A percentile compares a stretch with the other conserved stretches of the same genome.
Conservation (phyloP, 148 eudicot genomes). For the Amaranthus cruentus region DNA sequence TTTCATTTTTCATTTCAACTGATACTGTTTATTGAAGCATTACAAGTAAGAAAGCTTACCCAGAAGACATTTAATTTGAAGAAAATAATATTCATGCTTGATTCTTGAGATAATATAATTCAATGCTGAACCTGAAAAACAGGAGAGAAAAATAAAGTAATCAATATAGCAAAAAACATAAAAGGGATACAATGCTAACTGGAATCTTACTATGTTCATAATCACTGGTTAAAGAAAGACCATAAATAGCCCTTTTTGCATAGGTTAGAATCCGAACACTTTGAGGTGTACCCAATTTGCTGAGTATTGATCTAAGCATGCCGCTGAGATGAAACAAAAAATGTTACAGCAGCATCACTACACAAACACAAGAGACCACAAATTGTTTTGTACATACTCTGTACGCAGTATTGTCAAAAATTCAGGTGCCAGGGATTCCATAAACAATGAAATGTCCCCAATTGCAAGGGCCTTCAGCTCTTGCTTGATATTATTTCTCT, state of each 20-base stretch:
- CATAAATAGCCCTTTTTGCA: slow-evolving; percentile 66
- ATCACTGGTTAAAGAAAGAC: slow-evolving; percentile 43
- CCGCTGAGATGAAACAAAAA: slow-evolving; percentile 41
- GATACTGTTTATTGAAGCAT: neutral
- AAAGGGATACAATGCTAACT: neutral
- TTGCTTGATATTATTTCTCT: slow-evolving; percentile 54
- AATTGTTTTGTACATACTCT: slow-evolving; percentile 47
- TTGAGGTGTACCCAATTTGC: slow-evolving; percentile 66
- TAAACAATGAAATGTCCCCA: slow-evolving; percentile 77
- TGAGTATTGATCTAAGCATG: slow-evolving; percentile 58
- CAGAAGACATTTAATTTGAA: slow-evolving; percentile 39
- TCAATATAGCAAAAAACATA: neutral
- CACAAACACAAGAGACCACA: neutral
- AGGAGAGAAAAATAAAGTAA: neutral
- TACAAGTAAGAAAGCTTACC: slow-evolving; percentile 31
- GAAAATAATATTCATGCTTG: slow-evolving; percentile 28
- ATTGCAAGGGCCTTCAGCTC: slow-evolving; percentile 57
- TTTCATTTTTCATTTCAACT: neutral
- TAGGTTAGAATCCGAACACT: slow-evolving; percentile 56
- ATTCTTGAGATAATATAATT: slow-evolving; percentile 24
- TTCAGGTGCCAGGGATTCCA: slow-evolving; percentile 86
- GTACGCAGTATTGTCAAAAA: slow-evolving; percentile 60
- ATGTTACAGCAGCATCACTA: neutral
- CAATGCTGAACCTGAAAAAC: slow-evolving; percentile 29
- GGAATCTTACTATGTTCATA: slow-evolving; percentile 45